Evolutionary conservation across 495 filamentous ascomycete species (phyloP), one percentile per base, ranked within the genome.

Genomic region (Chaetomium cochliodes): DNA sequence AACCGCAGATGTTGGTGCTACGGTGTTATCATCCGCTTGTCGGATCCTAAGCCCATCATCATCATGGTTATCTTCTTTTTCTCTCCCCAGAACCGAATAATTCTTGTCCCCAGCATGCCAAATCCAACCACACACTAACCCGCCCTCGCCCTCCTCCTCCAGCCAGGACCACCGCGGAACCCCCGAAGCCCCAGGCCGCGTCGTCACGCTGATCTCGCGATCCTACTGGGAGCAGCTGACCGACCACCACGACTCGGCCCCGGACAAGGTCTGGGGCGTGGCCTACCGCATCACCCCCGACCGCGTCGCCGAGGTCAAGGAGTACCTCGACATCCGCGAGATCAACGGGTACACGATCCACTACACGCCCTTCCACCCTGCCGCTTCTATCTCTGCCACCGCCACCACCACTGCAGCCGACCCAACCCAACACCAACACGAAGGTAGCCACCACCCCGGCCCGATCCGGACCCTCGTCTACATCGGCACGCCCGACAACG

Each of bases 121-220:
- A n/a, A n/a, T n/a, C 8, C 20, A n/a, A 46, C 26, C 18, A 46
- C 51, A 9, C 1, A 39, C 61, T 33, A 59, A 58, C 20, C 58
- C 58, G 8, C 11, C 41, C 22, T 18, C 33, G 15, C 18, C 39
- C 62, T 22, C 1, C 62, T 22, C 1, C 39, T 51, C 54, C 65
- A 92, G 93, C 77, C 85, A 96, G 76, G 94, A 99, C 80, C 94
- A 99, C 74, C 90, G 94, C 61, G 94, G 94, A 52, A 98, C 96
- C 0, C 91, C 91, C 39, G 83, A 87, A 70, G 84, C 86, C 4
- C 94, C 94, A 5, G 94, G 94, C 0, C 87, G 94, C 46, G 96
- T 99, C 25, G 93, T 96, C 11, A 99, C 94, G 0, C 84, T 99
- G 15, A 97, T 98, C 66, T 87, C 90, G 67, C 86, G 86, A 30